Percentiles rank a stretch among this genome's conserved stretches.
Conservation (phyloP, 1,284 basidiomycete species). For the Porogramme epimiltina region DNA sequence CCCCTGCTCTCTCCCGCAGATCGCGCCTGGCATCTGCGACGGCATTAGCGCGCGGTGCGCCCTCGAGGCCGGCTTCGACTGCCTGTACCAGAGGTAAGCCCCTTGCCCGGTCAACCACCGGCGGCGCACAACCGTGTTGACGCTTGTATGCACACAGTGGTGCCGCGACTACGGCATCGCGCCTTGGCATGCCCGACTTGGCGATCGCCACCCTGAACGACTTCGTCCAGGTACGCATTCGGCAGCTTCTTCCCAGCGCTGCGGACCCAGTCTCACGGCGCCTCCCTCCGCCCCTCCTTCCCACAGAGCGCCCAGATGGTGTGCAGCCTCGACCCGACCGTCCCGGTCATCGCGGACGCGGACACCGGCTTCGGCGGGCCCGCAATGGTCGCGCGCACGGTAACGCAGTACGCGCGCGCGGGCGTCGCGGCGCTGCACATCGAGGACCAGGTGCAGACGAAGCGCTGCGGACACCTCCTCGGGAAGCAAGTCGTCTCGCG, state of each 20-base stretch:
- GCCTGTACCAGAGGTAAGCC: conserved; percentile 65
- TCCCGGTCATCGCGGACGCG: conserved; percentile 80
- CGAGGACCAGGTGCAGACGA: conserved; percentile 84
- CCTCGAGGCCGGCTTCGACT: conserved; percentile 75
- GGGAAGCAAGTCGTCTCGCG: conserved; percentile 82
- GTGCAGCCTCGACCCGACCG: conserved; percentile 60
- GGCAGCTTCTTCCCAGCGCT: background rate
- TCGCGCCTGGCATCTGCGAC: conserved; percentile 81
- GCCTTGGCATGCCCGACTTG: conserved; percentile 77
- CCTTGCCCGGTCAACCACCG: background rate
- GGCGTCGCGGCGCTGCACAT: conserved; percentile 81
- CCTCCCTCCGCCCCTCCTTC: background rate
- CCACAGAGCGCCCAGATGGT: conserved; percentile 60
- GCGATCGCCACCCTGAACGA: conserved; percentile 83
- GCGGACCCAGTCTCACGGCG: background rate
- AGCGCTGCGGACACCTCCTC: conserved; percentile 80
- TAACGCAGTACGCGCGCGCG: conserved; percentile 68
- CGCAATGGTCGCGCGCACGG: conserved; percentile 76
- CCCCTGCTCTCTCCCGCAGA: conserved; percentile 33
- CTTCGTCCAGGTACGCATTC: conserved; percentile 56
- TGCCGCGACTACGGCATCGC: conserved; percentile 76
- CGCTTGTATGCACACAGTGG: conserved; percentile 41
- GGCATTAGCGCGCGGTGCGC: conserved; percentile 81
- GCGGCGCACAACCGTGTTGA: background rate
- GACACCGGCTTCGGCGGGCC: conserved; percentile 84